These are phyloP conservation scores for Naegleria fowleri DNA, from an alignment of 208 protist species.

Conservation along the genomic window DNA sequence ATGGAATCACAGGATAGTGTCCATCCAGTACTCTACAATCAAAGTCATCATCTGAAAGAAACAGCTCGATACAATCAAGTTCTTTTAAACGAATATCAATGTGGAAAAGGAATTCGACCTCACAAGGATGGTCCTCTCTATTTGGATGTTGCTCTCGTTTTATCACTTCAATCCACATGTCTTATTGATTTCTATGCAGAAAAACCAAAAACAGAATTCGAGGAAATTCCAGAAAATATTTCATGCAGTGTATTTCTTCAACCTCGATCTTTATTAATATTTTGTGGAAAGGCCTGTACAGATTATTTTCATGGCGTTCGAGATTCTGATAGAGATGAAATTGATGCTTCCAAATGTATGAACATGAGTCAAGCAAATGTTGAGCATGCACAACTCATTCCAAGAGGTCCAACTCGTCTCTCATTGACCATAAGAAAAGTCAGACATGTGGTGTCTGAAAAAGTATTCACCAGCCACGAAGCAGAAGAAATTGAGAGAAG, in stretches of 20 bases:
- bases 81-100: constrained; percentile 77
- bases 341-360: constrained; percentile 46
- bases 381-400: not conserved
- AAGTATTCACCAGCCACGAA: not conserved
- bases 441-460: not conserved
- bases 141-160: constrained; percentile 56
- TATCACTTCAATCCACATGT: not conserved
- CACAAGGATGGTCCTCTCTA: constrained; percentile 82
- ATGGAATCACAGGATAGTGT: too few species aligned
- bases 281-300: constrained; percentile 66
- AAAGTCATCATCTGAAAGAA: not conserved
- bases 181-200: not conserved
- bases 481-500: not conserved
- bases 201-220: not conserved
- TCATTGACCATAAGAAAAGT: not conserved
- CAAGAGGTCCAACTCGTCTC: not conserved
- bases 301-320: constrained; percentile 74
- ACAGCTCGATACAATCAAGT: constrained; percentile 41
- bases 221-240: not conserved
- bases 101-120: constrained; percentile 67
- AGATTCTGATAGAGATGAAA: constrained; percentile 57
- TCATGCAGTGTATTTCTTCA: constrained; percentile 62
- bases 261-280: constrained; percentile 72
- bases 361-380: not conserved
- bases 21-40: too few species aligned